A percentile compares a stretch with the other conserved stretches of the same genome.
Conservation (phyloP, 2,329 filamentous ascomycete species). For the Alternaria sp. region DNA sequence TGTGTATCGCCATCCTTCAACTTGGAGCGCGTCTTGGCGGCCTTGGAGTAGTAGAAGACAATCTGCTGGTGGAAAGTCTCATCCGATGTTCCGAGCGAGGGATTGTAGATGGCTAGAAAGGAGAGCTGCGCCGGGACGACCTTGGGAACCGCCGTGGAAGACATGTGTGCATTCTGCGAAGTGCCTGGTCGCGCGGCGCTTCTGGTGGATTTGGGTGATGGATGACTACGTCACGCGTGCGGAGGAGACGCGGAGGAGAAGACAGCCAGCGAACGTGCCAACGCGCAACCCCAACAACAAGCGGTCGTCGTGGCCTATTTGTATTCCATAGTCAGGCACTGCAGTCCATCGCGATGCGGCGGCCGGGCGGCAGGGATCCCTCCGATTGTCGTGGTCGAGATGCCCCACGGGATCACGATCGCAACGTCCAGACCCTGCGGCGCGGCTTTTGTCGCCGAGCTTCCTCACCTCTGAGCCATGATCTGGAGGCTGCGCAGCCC, state of each 20-base stretch:
- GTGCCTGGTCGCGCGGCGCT: slow-evolving; percentile 8
- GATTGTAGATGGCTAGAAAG: slow-evolving; percentile 95
- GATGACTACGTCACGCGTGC: slow-evolving; percentile 12
- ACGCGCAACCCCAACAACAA: not conserved
- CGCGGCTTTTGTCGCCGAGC: slow-evolving; percentile 9
- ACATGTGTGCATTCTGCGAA: slow-evolving; percentile 25
- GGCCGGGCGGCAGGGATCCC: slow-evolving; percentile 2
- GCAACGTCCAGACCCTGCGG: slow-evolving; percentile 2
- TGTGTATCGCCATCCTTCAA: slow-evolving; percentile 37
- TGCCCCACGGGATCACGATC: slow-evolving; percentile 17
- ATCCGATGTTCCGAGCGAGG: slow-evolving; percentile 74
- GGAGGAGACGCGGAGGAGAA: slow-evolving; percentile 1
- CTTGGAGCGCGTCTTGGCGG: slow-evolving; percentile 39
- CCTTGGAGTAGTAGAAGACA: slow-evolving; percentile 82
- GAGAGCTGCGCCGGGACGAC: slow-evolving; percentile 82
- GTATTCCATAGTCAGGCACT: slow-evolving; percentile 1
- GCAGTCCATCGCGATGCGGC: slow-evolving; percentile 4
- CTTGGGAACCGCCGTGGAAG: slow-evolving; percentile 35
- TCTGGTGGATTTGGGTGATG: not conserved
- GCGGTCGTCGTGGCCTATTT: slow-evolving; percentile 10
- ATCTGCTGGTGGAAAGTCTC: slow-evolving; percentile 82
- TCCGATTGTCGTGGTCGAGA: slow-evolving; percentile 8
- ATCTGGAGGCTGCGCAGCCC: slow-evolving; percentile 24
- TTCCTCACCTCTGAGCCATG: slow-evolving; percentile 16
- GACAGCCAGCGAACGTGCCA: not conserved